Base-by-base conservation (phyloP, 768 basidiomycete genomes). In the Tricholoma terreum region DNA sequence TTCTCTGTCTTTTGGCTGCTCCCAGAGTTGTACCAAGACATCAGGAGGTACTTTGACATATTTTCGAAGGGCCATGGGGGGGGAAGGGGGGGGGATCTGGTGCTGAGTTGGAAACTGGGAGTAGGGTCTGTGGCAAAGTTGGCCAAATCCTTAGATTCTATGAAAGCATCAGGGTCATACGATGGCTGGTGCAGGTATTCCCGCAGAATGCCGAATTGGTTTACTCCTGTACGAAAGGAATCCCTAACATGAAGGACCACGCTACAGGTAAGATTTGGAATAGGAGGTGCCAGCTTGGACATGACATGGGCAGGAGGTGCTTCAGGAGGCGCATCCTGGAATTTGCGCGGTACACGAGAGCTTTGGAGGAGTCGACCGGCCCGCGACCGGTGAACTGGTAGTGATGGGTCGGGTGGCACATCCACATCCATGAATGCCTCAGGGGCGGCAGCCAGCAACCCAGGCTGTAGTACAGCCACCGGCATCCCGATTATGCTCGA, bases 21-120 rank as follows among this genome's bases (percentile, higher is more conserved):
- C 1, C 66, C 62, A 19, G 55, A 61, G 42, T 68, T 63, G 2
- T 66, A 52, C 64, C 66, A 71, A 9, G 33, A n/a, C 66, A 69
- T 71, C 0, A 70, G 9, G 1, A 36, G 58, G 14, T 40, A 68
- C n/a, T n/a, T n/a, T n/a, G n/a, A n/a, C n/a, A n/a, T n/a, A n/a
- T n/a, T n/a, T n/a, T n/a, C n/a, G n/a, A n/a, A n/a, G n/a, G n/a
- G n/a, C n/a, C n/a, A n/a, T n/a, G n/a, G n/a, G n/a, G n/a, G n/a
- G n/a, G n/a, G 0, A 61, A 71, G 63, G 19, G 64, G 59, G 45
- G 50, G 14, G 35, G 52, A n/a, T n/a, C n/a, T n/a, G n/a, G n/a
- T n/a, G n/a, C n/a, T n/a, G 24, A 14, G 22, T 38, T 17, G 11
- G 5, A 55, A 54, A 8, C 31, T 19, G 1, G 24, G 34, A 52